Percentiles rank a stretch among this genome's conserved stretches.
These are phyloP conservation scores for Vanrija sp. DNA, from an alignment of 1,284 basidiomycete species.

Conservation along the genomic window DNA sequence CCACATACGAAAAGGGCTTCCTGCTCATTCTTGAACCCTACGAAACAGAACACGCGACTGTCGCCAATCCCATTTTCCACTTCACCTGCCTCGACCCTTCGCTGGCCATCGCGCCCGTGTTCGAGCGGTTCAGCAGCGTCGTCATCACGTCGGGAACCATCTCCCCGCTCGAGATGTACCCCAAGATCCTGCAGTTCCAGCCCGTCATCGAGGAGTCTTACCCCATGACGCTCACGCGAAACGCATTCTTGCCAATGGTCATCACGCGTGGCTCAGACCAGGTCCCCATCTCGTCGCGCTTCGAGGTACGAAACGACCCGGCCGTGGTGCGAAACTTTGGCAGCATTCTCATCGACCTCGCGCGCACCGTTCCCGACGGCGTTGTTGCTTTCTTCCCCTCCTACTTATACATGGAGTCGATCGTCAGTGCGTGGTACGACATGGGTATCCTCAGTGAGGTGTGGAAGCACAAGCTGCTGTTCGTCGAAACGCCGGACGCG, in stretches of 20 bases:
- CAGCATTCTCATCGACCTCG: constrained; percentile 95
- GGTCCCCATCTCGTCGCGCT: constrained; percentile 97
- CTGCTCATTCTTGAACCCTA: constrained; percentile 96
- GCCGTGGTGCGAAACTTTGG: constrained; percentile 99
- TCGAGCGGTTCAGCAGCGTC: constrained; percentile 96
- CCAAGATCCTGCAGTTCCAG: constrained; percentile 98
- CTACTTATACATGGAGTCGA: constrained; percentile 99
- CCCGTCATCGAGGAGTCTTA: constrained; percentile 97
- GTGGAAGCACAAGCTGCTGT: constrained; percentile 99
- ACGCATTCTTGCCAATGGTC: constrained; percentile 96
- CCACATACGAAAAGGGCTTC: constrained; percentile 99
- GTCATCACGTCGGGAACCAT: constrained; percentile 99
- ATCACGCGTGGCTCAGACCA: constrained; percentile 98
- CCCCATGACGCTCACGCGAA: constrained; percentile 94
- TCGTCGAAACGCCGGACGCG: constrained; percentile 98
- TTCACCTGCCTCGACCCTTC: constrained; percentile 97
- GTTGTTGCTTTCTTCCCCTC: constrained; percentile 99
- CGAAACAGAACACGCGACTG: constrained; percentile 97
- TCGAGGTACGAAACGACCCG: constrained; percentile 98
- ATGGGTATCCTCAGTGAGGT: constrained; percentile 99
- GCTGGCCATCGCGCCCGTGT: constrained; percentile 94
- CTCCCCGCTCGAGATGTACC: constrained; percentile 97
- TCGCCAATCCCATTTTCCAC: constrained; percentile 98
- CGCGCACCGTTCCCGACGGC: constrained; percentile 97
- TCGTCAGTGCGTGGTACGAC: constrained; percentile 99